phyloP scores from a whole-genome alignment of 192 early-diverging fungal species.

The Coemansia umbellata region DNA sequence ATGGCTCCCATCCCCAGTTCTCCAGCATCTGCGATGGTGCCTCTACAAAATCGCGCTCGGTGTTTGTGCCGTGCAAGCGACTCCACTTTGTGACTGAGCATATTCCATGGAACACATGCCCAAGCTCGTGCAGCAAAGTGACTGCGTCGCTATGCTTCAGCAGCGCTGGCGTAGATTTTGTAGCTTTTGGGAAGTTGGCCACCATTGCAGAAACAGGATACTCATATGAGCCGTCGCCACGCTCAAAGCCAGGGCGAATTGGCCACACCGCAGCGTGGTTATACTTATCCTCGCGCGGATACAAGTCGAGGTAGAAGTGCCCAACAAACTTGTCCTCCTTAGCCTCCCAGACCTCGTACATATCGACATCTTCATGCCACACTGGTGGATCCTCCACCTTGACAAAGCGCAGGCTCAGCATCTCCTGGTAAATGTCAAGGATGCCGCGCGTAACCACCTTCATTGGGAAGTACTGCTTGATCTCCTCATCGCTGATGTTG shows the following conservation, averaged over 20 bases:
- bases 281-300: constrained; percentile 70
- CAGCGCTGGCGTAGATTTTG: constrained; percentile 63
- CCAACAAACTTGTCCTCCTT: constrained; percentile 59
- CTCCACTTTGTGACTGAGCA: constrained; percentile 73
- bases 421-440: constrained; percentile 69
- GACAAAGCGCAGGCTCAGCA: constrained; percentile 66
- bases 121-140: constrained; percentile 86
- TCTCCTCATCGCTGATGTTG: constrained; percentile 69
- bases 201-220: constrained; percentile 73
- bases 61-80: constrained; percentile 70
- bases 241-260: constrained; percentile 62
- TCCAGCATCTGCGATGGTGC: constrained; percentile 89
- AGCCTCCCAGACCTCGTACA: constrained; percentile 74
- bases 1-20: constrained; percentile 73
- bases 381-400: constrained; percentile 56
- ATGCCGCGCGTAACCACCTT: constrained; percentile 61
- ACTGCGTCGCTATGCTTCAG: constrained; percentile 77
- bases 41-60: constrained; percentile 86
- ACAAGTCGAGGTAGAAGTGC: constrained; percentile 73
- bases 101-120: constrained; percentile 60
- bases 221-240: constrained; percentile 54
- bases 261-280: constrained; percentile 80
- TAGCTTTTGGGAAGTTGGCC: constrained; percentile 65
- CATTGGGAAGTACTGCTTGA: constrained; percentile 79
- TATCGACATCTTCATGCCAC: constrained; percentile 79